Base-by-base conservation (phyloP, 1,139 yeast species). In the Tardiomyces blankii region DNA sequence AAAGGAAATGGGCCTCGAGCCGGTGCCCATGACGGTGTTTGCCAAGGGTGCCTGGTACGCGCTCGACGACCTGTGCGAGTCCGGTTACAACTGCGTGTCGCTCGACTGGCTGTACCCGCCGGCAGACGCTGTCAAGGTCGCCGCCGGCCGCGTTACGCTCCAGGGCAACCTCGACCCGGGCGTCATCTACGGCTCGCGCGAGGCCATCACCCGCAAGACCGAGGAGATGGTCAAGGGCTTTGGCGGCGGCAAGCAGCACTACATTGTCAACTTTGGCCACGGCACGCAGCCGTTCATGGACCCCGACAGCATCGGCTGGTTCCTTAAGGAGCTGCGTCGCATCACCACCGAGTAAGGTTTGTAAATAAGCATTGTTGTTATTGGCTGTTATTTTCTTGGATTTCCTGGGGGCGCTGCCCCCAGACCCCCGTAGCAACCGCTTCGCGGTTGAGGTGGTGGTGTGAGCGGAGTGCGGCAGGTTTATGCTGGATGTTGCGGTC, bases 31-130 rank as follows among this genome's bases (percentile, higher is more conserved):
- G 61, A 85, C 95, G 0, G 81, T 88, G 4, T 91, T 91, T 61
- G 91, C 97, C 33, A 91, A 89, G 68, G 96, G 96, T 44, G 95
- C 98, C 0, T 91, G 97, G 97, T 91, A 88, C 59, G 96, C 97
- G 4, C 71, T 91, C 48, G 93, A 91, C 57, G 83, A 81, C 47
- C 72, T 91, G 52, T 84, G 95, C 60, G 79, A 78, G 40, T 69
- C 86, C n/a, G 94, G 93, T 8, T 93, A 87, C 66, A 81, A 89
- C 59, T 77, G 79, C 23, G 88, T 91, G 18, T 88, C 97, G 2
- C 74, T 91, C 48, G 98, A 91, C 65, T 91, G 97, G 97, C 70
- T 80, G 42, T 82, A 81, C 68, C 81, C 77, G 54, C 98, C 98
- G 23, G 78, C 73, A 46, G 87, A 84, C 51, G 97, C 97, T 2